A percentile compares a stretch with the other conserved stretches of the same genome.
Conservation (phyloP, 306 rosid species). For the Dalbergia cultrata region DNA sequence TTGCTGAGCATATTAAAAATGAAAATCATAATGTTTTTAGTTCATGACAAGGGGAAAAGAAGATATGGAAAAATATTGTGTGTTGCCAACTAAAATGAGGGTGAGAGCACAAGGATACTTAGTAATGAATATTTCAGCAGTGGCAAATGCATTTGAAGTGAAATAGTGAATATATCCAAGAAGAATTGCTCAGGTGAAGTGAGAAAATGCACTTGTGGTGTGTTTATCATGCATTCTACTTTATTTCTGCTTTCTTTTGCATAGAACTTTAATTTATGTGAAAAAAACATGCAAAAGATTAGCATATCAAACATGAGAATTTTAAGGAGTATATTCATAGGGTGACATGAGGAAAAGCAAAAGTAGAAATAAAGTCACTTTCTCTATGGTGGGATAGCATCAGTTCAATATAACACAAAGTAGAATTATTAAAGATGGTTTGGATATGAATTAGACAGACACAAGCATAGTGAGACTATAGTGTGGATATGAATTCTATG, state of each 20-base stretch:
- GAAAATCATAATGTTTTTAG: neutral
- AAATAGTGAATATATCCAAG: neutral
- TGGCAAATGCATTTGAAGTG: conserved; percentile 5
- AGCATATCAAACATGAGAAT: too few species aligned
- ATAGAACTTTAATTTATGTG: neutral
- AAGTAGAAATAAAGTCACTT: neutral
- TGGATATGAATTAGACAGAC: neutral
- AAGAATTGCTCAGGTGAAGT: neutral
- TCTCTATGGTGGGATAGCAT: neutral
- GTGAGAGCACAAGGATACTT: neutral
- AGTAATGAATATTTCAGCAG: neutral
- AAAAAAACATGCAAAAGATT: neutral
- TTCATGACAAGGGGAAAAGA: conserved; percentile 19
- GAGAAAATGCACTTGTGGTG: neutral
- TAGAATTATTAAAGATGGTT: neutral
- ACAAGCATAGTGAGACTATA: too few species aligned
- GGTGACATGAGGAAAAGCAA: neutral
- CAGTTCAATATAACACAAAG: neutral
- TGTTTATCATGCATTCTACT: neutral
- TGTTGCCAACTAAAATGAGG: neutral
- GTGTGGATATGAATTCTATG: neutral
- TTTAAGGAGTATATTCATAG: too few species aligned
- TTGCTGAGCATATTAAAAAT: conserved; percentile 14
- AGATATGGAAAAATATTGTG: neutral
- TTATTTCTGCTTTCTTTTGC: neutral